Evolutionary conservation across 1,139 yeast species (phyloP).

Genomic region (Pichia inconspicua): DNA sequence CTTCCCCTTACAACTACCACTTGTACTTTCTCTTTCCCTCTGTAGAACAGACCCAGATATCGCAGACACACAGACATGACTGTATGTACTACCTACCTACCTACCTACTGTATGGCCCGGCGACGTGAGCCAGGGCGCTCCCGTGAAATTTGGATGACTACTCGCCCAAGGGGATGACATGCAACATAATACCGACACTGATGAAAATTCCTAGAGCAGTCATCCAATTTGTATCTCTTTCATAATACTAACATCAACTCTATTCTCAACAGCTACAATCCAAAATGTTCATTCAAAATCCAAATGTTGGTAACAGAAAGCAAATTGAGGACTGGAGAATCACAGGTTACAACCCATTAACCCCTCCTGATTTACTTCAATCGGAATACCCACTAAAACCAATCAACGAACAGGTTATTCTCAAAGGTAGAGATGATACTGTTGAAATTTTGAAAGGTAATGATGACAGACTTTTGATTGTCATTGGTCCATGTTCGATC

Average conservation of each 20-base stretch:
- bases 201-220: no score
- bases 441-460: conserved; percentile 62
- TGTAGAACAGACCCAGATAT: background rate
- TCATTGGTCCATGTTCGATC: conserved; percentile 94
- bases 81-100: conserved; percentile 1
- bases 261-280: conserved; percentile 12
- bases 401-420: conserved; percentile 51
- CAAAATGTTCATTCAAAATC: conserved; percentile 76
- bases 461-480: conserved; percentile 73
- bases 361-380: conserved; percentile 91
- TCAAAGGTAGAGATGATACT: conserved; percentile 71
- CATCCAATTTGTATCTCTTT: background rate
- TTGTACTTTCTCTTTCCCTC: background rate
- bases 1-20: background rate
- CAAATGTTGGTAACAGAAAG: conserved; percentile 71
- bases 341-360: conserved; percentile 83
- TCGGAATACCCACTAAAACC: conserved; percentile 74
- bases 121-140: background rate
- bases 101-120: no score
- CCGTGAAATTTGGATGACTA: background rate
- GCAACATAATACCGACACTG: no score
- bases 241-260: background rate
- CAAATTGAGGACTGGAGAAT: conserved; percentile 88
- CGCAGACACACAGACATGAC: conserved; percentile 1
- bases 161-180: background rate